Conservation (phyloP, 371 early-diverging fungal species). For the Lichtheimia ramosa region DNA sequence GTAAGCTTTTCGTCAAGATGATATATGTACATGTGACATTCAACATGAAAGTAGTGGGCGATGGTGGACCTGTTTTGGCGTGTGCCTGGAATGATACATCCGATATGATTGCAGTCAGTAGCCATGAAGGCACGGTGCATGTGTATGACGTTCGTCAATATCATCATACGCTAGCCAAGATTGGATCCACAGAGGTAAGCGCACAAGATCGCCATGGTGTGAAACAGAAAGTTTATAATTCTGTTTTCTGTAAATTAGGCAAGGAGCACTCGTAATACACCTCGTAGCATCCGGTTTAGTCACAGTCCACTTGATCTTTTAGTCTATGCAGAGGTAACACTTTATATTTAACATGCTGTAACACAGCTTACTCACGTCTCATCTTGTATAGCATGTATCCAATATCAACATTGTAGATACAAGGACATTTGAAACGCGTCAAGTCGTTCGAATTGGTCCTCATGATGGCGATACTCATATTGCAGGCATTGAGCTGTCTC, state of each 20-base stretch:
- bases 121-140: constrained; percentile 75
- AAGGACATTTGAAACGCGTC: constrained; percentile 71
- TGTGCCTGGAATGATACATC: constrained; percentile 76
- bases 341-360: background rate
- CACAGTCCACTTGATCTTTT: constrained; percentile 26
- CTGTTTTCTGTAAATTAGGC: constrained; percentile 5
- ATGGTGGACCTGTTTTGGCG: constrained; percentile 9
- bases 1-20: background rate
- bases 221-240: background rate
- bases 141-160: constrained; percentile 65
- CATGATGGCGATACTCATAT: constrained; percentile 29
- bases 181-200: constrained; percentile 11
- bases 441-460: constrained; percentile 55
- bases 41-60: background rate
- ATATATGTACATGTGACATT: background rate
- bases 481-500: constrained; percentile 29
- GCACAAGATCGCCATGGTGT: background rate
- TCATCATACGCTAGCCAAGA: constrained; percentile 45
- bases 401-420: constrained; percentile 82
- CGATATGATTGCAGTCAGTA: constrained; percentile 72
- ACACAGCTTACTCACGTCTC: background rate
- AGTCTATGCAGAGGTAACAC: constrained; percentile 18
- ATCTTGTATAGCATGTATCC: constrained; percentile 56
- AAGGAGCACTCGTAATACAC: constrained; percentile 19
- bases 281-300: constrained; percentile 24